phyloP scores from a whole-genome alignment of 116 monocot species.

The Trichopus zeylanicus region DNA sequence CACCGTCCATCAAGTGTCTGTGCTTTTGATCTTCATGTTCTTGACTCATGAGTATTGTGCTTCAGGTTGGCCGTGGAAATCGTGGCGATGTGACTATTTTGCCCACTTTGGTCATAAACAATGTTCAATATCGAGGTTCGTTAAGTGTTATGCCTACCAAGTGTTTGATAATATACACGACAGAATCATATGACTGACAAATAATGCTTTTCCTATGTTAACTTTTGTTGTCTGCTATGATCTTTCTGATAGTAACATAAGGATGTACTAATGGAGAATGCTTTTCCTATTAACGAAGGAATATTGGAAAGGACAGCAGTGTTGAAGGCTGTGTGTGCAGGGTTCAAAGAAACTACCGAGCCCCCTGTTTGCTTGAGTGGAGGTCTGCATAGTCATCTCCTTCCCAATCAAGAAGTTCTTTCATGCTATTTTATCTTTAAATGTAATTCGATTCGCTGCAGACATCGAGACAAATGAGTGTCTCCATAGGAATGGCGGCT shows the following conservation, averaged over 20 bases:
- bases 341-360: conserved; percentile 75
- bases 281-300: conserved; percentile 27
- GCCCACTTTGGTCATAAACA: conserved; percentile 79
- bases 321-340: conserved; percentile 82
- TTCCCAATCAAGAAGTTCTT: background rate
- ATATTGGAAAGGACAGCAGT: conserved; percentile 62
- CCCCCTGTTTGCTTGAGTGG: conserved; percentile 65
- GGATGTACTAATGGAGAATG: background rate
- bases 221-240: background rate
- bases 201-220: background rate
- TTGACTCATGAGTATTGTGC: background rate
- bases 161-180: too few relatives aligned
- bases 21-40: background rate
- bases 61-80: conserved; percentile 52
- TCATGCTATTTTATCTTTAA: background rate
- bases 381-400: conserved; percentile 25
- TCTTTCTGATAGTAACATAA: too few relatives aligned
- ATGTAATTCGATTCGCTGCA: conserved; percentile 6
- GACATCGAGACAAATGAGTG: conserved; percentile 84
- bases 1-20: background rate
- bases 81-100: conserved; percentile 84
- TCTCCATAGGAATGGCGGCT: conserved; percentile 68
- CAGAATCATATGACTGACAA: too few relatives aligned
- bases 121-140: conserved; percentile 71
- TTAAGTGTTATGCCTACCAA: background rate